phyloP scores from a whole-genome alignment of 345 rosid genomes.

The Arabidopsis thaliana region DNA sequence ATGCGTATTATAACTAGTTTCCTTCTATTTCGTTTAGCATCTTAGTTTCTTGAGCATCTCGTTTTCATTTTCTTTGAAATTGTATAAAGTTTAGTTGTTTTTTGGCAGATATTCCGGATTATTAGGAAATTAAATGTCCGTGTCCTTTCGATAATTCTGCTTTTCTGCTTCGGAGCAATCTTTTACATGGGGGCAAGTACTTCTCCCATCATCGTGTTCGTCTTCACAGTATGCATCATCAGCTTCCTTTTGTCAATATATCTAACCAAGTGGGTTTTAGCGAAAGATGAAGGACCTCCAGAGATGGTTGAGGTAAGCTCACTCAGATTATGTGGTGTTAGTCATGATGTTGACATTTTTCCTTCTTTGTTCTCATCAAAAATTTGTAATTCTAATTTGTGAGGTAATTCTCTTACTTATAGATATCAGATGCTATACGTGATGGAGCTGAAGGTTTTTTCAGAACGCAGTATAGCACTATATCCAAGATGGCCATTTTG shows the following conservation, averaged over 20 bases:
- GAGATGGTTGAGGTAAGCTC: slow-evolving; percentile 87
- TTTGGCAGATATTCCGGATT: slow-evolving; percentile 79
- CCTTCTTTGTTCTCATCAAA: slow-evolving; percentile 12
- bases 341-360: slow-evolving; percentile 21
- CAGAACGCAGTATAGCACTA: slow-evolving; percentile 96
- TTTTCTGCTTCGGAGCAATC: slow-evolving; percentile 73
- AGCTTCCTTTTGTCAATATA: slow-evolving; percentile 78
- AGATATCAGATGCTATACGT: slow-evolving; percentile 99
- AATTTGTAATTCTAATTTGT: slow-evolving; percentile 22
- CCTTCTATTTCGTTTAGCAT: not conserved
- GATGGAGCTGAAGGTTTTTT: slow-evolving; percentile 99
- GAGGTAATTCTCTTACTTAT: slow-evolving; percentile 47
- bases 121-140: slow-evolving; percentile 82
- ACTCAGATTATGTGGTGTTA: slow-evolving; percentile 12
- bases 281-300: slow-evolving; percentile 99
- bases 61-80: slow-evolving; percentile 2
- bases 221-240: slow-evolving; percentile 80
- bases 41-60: slow-evolving; percentile 1
- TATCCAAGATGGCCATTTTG: slow-evolving; percentile 94
- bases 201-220: slow-evolving; percentile 91
- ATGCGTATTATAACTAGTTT: slow-evolving; percentile 6
- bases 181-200: slow-evolving; percentile 90
- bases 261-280: slow-evolving; percentile 93
- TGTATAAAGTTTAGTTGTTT: not conserved
- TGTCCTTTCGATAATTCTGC: slow-evolving; percentile 68